Evolutionary conservation across 345 rosid species (phyloP), one percentile per base, ranked within the genome.

Genomic region (Hevea brasiliensis): DNA sequence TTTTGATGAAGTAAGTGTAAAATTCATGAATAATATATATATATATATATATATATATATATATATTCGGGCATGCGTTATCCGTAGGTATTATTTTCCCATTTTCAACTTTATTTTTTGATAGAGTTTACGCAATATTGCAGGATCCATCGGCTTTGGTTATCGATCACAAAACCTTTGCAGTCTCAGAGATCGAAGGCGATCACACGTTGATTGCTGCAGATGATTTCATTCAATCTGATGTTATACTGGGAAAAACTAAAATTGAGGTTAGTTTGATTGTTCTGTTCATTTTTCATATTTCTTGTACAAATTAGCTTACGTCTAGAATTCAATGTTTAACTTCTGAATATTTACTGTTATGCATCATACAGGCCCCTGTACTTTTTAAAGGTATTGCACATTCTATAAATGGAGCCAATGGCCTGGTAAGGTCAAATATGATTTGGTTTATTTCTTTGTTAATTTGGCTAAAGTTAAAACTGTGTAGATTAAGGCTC

Each of bases 201-300:
- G 91, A 85, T 79, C 91, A 87, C 77, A 82, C 92, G 7, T 77
- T 90, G 82, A 86, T 88, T 76, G 88, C 83, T 45, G 84, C 86
- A 10, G 84, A 84, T 40, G 88, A 82, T 79, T 83, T 84, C 47
- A 80, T 88, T 44, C 72, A 79, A 47, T 87, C 92, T 23, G 84
- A 86, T 72, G 88, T 72, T 58, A 81, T 88, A 70, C 45, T 90
- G 53, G 95, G 92, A 54, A 79, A 84, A 74, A 51, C 74, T 45
- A 82, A 87, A 71, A 82, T 90, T 29, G 83, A 88, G 88, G 91
- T 84, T 77, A 61, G 81, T 57, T 68, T 41, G 72, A 55, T 61
- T 73, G 29, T 8, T 40, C 37, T 73, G 51, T 21, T 32, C 58
- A 8, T 51, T 40, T 13, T 26, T 47, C 21, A 8, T 40, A 20